A percentile compares a stretch with the other conserved stretches of the same genome.
Evolutionary conservation across 1,284 basidiomycete genomes (phyloP).

Genomic region (Irpex lacteus): DNA sequence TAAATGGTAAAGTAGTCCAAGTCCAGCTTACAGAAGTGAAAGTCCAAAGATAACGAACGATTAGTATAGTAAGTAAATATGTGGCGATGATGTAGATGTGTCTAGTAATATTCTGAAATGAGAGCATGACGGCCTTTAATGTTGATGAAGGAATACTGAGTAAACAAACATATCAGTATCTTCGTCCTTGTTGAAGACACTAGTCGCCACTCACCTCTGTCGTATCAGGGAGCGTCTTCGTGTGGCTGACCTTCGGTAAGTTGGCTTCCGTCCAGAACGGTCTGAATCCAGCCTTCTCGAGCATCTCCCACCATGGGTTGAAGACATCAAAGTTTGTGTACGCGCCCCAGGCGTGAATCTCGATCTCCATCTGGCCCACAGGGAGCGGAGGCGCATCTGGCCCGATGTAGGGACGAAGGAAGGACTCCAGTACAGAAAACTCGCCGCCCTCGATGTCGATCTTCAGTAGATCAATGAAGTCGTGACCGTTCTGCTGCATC

Average conservation of each 20-base stretch:
- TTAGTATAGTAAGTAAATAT: neutral
- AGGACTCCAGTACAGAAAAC: conserved; percentile 36
- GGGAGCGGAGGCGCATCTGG: conserved; percentile 21
- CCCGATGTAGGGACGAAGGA: conserved; percentile 28
- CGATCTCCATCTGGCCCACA: conserved; percentile 37
- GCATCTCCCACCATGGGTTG: conserved; percentile 23
- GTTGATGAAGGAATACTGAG: conserved; percentile 9
- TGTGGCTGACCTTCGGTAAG: conserved; percentile 33
- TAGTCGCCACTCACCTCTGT: conserved; percentile 28
- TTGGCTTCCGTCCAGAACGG: conserved; percentile 29
- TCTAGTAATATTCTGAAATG: conserved; percentile 4
- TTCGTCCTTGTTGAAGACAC: neutral
- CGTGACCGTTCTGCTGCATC: conserved; percentile 44
- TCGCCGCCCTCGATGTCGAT: conserved; percentile 48
- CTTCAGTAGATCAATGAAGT: conserved; percentile 43
- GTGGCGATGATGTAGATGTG: neutral
- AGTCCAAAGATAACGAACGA: neutral
- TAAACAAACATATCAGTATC: neutral
- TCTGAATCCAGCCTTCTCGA: conserved; percentile 20
- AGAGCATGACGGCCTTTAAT: conserved; percentile 5
- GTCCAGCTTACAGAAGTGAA: neutral
- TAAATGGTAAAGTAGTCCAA: neutral
- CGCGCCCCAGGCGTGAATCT: conserved; percentile 30
- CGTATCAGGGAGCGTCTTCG: conserved; percentile 28
- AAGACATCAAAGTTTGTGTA: conserved; percentile 30